Conservation (phyloP, 306 rosid species). For the Vicia villosa region DNA sequence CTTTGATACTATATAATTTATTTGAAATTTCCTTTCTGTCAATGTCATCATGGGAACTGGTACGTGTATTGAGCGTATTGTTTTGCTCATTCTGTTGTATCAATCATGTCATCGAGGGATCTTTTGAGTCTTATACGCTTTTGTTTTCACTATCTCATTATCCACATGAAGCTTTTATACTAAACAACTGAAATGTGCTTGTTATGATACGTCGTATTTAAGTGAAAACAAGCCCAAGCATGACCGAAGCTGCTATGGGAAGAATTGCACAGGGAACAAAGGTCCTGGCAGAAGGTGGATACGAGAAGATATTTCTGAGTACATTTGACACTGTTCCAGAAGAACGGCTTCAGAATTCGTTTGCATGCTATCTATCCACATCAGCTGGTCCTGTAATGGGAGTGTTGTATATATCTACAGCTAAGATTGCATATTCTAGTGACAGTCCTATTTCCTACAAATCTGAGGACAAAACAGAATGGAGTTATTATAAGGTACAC, state of each 20-base stretch:
- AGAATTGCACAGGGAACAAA: conserved; percentile 97
- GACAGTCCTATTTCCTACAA: conserved; percentile 86
- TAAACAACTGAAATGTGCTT: conserved; percentile 30
- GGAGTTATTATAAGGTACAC: conserved; percentile 97
- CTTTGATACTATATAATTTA: background rate
- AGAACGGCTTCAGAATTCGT: conserved; percentile 78
- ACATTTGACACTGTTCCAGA: conserved; percentile 80
- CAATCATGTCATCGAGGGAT: background rate
- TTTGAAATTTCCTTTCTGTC: background rate
- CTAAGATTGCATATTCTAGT: conserved; percentile 84
- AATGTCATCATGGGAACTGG: background rate
- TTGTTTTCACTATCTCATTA: background rate
- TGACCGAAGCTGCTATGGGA: conserved; percentile 92
- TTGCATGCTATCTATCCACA: conserved; percentile 89
- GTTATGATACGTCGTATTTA: conserved; percentile 26
- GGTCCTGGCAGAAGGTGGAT: conserved; percentile 93
- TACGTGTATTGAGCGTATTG: background rate
- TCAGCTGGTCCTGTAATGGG: conserved; percentile 77
- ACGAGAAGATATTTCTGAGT: conserved; percentile 71
- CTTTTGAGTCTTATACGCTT: background rate
- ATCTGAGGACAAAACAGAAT: conserved; percentile 56
- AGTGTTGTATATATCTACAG: conserved; percentile 66
- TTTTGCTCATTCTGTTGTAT: background rate
- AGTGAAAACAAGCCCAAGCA: conserved; percentile 94
- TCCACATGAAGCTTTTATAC: background rate